Conservation (phyloP, 2,329 filamentous ascomycete species). For the Lachnellula arida region DNA sequence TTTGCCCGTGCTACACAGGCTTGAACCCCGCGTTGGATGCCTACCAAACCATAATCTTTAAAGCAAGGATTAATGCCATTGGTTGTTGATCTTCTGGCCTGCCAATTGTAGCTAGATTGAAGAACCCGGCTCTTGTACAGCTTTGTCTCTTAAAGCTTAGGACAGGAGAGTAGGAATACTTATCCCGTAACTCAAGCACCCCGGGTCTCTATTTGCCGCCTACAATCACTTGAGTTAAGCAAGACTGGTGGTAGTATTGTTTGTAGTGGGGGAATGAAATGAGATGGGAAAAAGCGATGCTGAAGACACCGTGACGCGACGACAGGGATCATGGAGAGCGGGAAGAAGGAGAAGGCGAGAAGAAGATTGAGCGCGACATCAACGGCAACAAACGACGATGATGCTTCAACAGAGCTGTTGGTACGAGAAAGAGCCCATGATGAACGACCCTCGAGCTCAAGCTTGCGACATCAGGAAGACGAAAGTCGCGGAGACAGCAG, state of each 20-base stretch:
- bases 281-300: background rate
- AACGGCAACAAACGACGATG: background rate
- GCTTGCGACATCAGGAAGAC: background rate
- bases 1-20: conserved; percentile 10
- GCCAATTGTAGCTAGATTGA: conserved; percentile 2
- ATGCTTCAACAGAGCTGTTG: background rate
- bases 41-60: conserved; percentile 2
- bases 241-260: background rate
- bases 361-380: conserved; percentile 7
- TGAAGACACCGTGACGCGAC: background rate
- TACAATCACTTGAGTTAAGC: background rate
- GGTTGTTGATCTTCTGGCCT: conserved; percentile 2
- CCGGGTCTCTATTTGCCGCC: too few relatives aligned
- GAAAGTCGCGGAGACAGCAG: background rate
- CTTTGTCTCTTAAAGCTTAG: too few relatives aligned
- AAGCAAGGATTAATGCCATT: background rate
- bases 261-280: background rate
- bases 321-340: conserved; percentile 5
- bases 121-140: too few relatives aligned
- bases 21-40: background rate
- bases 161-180: too few relatives aligned
- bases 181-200: too few relatives aligned
- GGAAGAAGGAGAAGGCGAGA: background rate
- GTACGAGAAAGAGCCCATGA: background rate
- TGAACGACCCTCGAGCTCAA: too few relatives aligned